A percentile compares a stretch with the other conserved stretches of the same genome.
phyloP scores from a whole-genome alignment of 2,329 filamentous ascomycete species.

The Elsinoe arachidis region DNA sequence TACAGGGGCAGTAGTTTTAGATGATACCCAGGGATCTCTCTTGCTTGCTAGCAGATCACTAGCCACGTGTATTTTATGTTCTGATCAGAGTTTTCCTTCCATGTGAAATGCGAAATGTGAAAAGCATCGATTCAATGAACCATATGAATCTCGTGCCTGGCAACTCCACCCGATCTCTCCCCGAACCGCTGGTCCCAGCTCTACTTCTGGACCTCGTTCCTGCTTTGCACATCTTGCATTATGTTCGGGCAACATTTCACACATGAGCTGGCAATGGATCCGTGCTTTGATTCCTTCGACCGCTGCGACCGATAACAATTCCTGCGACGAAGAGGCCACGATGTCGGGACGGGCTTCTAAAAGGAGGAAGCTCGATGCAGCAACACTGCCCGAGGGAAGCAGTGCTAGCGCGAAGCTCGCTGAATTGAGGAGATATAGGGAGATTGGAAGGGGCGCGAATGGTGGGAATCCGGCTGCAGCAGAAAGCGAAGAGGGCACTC shows the following conservation, averaged over 20 bases:
- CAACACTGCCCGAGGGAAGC: not conserved
- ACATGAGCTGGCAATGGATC: slow-evolving; percentile 9
- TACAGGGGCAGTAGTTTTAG: slow-evolving; percentile 20
- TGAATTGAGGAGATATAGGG: not conserved
- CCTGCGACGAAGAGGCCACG: not conserved
- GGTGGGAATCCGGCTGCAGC: not conserved
- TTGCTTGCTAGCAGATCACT: too few species aligned
- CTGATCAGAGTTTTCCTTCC: too few species aligned
- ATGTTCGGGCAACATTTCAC: not conserved
- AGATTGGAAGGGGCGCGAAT: not conserved
- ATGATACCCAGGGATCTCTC: not conserved
- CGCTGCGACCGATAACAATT: not conserved
- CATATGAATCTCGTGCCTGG: not conserved
- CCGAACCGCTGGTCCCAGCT: not conserved
- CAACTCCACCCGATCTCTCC: not conserved
- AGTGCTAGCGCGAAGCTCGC: slow-evolving; percentile 7
- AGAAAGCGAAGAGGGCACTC: not conserved
- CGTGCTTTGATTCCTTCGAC: not conserved
- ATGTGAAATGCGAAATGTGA: not conserved
- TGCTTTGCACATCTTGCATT: not conserved
- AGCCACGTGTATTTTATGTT: too few species aligned
- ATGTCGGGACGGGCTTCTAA: slow-evolving; percentile 11
- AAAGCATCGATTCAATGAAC: not conserved
- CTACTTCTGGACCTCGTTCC: too few species aligned
- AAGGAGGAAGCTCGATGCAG: slow-evolving; percentile 10